These are phyloP conservation scores for Tetracentron sinense DNA, from an alignment of 164 flowering plant genomes.

Conservation along the genomic window DNA sequence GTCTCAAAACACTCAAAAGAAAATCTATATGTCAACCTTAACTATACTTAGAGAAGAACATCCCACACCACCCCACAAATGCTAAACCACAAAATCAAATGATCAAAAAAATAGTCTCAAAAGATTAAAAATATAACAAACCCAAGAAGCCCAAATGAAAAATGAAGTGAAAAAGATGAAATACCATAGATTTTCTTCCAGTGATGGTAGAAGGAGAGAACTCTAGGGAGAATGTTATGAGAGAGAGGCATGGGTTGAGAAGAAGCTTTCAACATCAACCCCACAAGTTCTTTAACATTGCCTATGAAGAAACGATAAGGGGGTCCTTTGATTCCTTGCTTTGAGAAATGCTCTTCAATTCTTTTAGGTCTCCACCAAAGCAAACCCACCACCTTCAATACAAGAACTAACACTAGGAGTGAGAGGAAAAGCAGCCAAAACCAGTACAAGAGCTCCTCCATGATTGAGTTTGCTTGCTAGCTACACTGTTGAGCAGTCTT, in stretches of 20 bases:
- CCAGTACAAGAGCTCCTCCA: conserved; percentile 19
- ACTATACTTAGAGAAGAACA: no score
- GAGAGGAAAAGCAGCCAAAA: conserved; percentile 25
- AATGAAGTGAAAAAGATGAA: conserved; percentile 8
- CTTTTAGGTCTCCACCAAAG: conserved; percentile 91
- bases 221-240: conserved; percentile 94
- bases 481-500: conserved; percentile 7
- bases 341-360: conserved; percentile 72
- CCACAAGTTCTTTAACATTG: conserved; percentile 75
- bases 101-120: neutral
- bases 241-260: conserved; percentile 81
- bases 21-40: no score
- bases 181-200: conserved; percentile 99
- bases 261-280: conserved; percentile 69
- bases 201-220: conserved; percentile 91
- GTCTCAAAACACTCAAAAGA: neutral
- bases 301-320: conserved; percentile 91
- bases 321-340: conserved; percentile 93
- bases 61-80: neutral
- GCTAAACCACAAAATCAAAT: neutral
- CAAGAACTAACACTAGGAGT: conserved; percentile 23
- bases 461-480: conserved; percentile 1
- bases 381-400: conserved; percentile 34
- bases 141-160: neutral
- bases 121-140: no score